These are phyloP conservation scores for Fusarium equiseti DNA, from an alignment of 2,329 filamentous ascomycete species.

Conservation along the genomic window DNA sequence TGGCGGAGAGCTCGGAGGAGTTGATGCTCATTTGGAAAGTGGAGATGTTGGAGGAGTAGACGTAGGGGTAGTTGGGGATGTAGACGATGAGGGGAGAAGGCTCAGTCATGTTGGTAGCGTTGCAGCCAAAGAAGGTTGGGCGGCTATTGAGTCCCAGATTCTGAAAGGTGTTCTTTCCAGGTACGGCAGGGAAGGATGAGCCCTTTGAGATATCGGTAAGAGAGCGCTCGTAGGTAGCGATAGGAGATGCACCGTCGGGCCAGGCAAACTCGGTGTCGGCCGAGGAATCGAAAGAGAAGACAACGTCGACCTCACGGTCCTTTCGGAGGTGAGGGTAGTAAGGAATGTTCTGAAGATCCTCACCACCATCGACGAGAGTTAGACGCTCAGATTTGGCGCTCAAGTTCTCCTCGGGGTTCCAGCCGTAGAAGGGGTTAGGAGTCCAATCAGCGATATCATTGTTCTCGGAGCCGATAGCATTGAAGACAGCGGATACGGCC, in stretches of 20 bases:
- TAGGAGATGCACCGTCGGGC: slow-evolving; percentile 71
- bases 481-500: slow-evolving; percentile 64
- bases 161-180: slow-evolving; percentile 67
- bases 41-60: slow-evolving; percentile 79
- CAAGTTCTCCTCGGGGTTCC: slow-evolving; percentile 60
- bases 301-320: slow-evolving; percentile 67
- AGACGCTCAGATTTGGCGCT: slow-evolving; percentile 63
- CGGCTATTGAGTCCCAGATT: slow-evolving; percentile 69
- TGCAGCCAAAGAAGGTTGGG: slow-evolving; percentile 74
- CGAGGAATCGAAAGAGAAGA: slow-evolving; percentile 74
- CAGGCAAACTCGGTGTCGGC: slow-evolving; percentile 70
- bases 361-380: slow-evolving; percentile 83
- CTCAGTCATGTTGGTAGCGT: slow-evolving; percentile 66
- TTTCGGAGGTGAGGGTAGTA: slow-evolving; percentile 71
- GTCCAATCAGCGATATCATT: slow-evolving; percentile 81
- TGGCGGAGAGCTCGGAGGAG: slow-evolving; percentile 75
- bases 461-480: slow-evolving; percentile 66
- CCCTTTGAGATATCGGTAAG: slow-evolving; percentile 62
- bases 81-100: slow-evolving; percentile 83
- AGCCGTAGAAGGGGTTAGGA: slow-evolving; percentile 70
- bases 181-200: slow-evolving; percentile 69
- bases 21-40: slow-evolving; percentile 79
- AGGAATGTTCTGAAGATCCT: slow-evolving; percentile 84
- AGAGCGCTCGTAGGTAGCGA: slow-evolving; percentile 68
- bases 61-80: slow-evolving; percentile 82